Evolutionary conservation across 306 rosid species (phyloP).

Genomic region (Abrus pulchellus): DNA sequence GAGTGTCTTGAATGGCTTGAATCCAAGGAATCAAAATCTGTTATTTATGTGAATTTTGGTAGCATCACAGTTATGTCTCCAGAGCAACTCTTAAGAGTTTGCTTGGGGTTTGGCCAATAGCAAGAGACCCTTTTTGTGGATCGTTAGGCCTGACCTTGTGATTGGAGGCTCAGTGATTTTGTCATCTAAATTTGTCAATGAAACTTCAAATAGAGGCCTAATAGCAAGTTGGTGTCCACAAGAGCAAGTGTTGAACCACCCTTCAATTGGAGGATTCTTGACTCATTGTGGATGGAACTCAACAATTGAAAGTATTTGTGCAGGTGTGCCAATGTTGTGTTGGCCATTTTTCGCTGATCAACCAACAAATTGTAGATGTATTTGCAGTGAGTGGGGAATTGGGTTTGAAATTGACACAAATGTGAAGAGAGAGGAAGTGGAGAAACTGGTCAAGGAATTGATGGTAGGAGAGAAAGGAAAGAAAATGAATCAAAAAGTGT

Average conservation of each 20-base stretch:
- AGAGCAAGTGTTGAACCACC: constrained; percentile 41
- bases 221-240: constrained; percentile 46
- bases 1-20: constrained; percentile 35
- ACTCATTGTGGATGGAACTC: constrained; percentile 50
- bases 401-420: constrained; percentile 36
- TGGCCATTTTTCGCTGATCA: constrained; percentile 38
- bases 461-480: constrained; percentile 49
- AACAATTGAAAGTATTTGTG: constrained; percentile 39
- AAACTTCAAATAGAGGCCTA: constrained; percentile 42
- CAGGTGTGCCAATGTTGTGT: constrained; percentile 48
- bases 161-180: constrained; percentile 1
- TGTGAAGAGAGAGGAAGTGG: constrained; percentile 44
- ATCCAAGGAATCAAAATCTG: background rate
- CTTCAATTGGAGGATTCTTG: constrained; percentile 46
- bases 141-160: constrained; percentile 42
- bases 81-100: constrained; percentile 26
- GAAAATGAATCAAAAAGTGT: constrained; percentile 32
- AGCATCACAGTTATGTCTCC: constrained; percentile 22
- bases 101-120: constrained; percentile 40
- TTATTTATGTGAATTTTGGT: constrained; percentile 36
- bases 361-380: constrained; percentile 30
- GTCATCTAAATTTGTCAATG: constrained; percentile 29
- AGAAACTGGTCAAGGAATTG: constrained; percentile 36
- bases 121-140: constrained; percentile 32
- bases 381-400: constrained; percentile 36